Base-by-base conservation (phyloP, 768 basidiomycete species). In the Pulveroboletus ravenelii region DNA sequence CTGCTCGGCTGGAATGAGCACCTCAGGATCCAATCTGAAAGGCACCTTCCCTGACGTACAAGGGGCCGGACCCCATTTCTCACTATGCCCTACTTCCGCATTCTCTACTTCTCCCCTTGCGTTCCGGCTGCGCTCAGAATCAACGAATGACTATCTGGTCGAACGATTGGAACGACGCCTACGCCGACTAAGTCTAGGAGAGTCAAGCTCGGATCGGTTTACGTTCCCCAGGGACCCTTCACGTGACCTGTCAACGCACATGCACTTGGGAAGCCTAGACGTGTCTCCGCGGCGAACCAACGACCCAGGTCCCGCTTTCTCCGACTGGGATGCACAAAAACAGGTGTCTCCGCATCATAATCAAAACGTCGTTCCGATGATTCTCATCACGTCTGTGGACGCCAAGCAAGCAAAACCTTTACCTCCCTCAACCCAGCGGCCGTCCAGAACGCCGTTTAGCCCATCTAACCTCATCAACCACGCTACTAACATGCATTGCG, bases 351-450 rank as follows among this genome's bases (percentile, higher is more conserved):
- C 32, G 3, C 15, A 23, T 15, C 15, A 29, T 23, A 41, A 50
- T 14, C 48, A 58, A 18, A 49, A 45, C 10, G n/a, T 18, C 31
- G 42, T 63, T 17, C 63, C 63, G 1, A 52, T 42, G 46, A 64
- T 64, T 41, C 32, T 64, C 15, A 39, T 64, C 48, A 66, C 63
- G 2, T 64, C 63, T 35, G 64, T 53, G 20, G 62, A 53, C 13
- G 61, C 63, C 30, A 58, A 63, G 9, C 52, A 61, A n/a, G 37
- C 54, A 0, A 66, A 51, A 46, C 61, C 58, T 3, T 48, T 63
- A 10, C 62, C 53, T 9, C 43, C 35, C 1, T 66, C 61, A 0
- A 15, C 41, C 14, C 44, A 17, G 5, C 61, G 47, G 8, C 41
- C 47, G 12, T 48, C 51, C 9, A 54, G 50, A 37, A 43, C 51